Evolutionary conservation across 192 early-diverging fungal genomes (phyloP).

Genomic region (Coemansia sp.): DNA sequence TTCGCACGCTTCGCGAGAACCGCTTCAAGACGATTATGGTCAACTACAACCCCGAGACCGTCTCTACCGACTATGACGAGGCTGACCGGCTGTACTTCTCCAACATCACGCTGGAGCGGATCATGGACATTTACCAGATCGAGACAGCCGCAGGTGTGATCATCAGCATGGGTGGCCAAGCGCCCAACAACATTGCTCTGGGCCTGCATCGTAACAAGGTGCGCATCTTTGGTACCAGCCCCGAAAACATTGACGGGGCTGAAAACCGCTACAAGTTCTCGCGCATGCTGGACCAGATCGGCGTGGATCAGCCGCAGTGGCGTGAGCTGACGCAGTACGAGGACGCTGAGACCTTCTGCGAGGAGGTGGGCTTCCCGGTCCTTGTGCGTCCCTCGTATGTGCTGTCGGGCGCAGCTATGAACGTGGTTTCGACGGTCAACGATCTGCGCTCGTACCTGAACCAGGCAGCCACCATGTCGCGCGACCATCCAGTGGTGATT

Average conservation of each 20-base stretch:
- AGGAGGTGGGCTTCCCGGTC: conserved; percentile 89
- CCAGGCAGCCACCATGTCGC: conserved; percentile 88
- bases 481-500: conserved; percentile 95
- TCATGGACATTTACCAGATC: conserved; percentile 94
- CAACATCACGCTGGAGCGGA: conserved; percentile 87
- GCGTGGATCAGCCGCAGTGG: conserved; percentile 97
- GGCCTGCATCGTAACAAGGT: conserved; percentile 87
- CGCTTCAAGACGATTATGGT: conserved; percentile 96
- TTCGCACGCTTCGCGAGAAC: conserved; percentile 85
- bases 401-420: conserved; percentile 98
- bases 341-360: conserved; percentile 85
- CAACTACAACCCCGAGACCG: conserved; percentile 99
- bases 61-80: conserved; percentile 99
- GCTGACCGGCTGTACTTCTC: conserved; percentile 98
- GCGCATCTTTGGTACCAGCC: conserved; percentile 91
- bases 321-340: conserved; percentile 88
- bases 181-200: conserved; percentile 97
- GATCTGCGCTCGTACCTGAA: conserved; percentile 84
- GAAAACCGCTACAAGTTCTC: conserved; percentile 99
- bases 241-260: conserved; percentile 95
- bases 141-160: conserved; percentile 86
- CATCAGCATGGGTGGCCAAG: conserved; percentile 95
- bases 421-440: conserved; percentile 81
- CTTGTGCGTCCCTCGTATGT: conserved; percentile 98
- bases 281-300: conserved; percentile 91